Evolutionary conservation across 2,329 filamentous ascomycete genomes (phyloP).

Genomic region (Hypoxylon sp.): DNA sequence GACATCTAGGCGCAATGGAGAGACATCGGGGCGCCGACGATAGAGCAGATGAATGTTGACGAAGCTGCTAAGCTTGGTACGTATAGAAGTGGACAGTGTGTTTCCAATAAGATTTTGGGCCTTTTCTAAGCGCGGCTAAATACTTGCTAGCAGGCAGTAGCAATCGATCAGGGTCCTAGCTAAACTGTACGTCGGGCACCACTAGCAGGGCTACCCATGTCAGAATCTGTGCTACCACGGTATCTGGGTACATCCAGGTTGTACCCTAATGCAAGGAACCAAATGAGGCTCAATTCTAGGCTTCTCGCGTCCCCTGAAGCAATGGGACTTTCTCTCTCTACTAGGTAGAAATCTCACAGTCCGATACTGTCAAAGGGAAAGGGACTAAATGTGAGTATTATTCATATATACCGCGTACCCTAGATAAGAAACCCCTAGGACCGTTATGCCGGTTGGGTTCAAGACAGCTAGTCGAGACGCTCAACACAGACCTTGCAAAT

Average conservation of each 20-base stretch:
- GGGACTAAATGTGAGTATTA: too few relatives aligned
- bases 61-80: neutral
- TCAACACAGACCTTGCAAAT: neutral
- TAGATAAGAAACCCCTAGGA: neutral
- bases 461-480: neutral
- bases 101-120: neutral
- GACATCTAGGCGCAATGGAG: conserved; percentile 1
- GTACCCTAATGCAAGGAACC: neutral
- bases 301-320: too few relatives aligned
- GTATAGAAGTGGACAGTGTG: conserved; percentile 22
- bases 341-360: too few relatives aligned
- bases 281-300: neutral
- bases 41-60: neutral
- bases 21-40: conserved; percentile 13
- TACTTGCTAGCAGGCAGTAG: too few relatives aligned
- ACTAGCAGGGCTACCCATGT: neutral
- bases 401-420: too few relatives aligned
- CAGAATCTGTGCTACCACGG: neutral
- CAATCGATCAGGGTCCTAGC: neutral
- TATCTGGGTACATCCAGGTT: conserved; percentile 16
- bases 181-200: conserved; percentile 9
- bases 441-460: neutral
- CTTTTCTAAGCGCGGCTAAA: conserved; percentile 19
- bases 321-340: too few relatives aligned
- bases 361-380: too few relatives aligned